These are phyloP conservation scores for Xerocomus nothofagi DNA, from an alignment of 1,284 basidiomycete species.

Conservation along the genomic window DNA sequence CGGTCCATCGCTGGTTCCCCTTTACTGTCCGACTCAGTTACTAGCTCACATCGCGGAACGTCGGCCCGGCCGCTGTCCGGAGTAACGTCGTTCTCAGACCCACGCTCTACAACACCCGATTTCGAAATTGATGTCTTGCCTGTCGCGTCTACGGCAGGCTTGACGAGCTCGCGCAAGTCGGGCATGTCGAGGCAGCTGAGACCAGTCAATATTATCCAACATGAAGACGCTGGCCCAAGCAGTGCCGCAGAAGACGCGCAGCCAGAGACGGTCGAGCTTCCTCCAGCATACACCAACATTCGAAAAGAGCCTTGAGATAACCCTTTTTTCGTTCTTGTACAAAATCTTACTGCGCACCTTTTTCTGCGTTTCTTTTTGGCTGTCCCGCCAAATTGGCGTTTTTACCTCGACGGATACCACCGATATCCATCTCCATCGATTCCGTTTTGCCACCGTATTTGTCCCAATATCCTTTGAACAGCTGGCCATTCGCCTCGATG, in stretches of 20 bases:
- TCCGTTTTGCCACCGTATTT: neutral
- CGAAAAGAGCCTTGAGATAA: conserved; percentile 21
- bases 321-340: conserved; percentile 3
- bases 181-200: conserved; percentile 48
- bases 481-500: neutral
- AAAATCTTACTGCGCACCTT: neutral
- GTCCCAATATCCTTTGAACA: neutral
- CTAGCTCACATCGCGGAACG: conserved; percentile 12
- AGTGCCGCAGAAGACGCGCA: conserved; percentile 39
- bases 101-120: conserved; percentile 27
- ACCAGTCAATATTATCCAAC: conserved; percentile 76
- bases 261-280: conserved; percentile 73
- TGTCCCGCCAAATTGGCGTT: conserved; percentile 1
- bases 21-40: conserved; percentile 21
- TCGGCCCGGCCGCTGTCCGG: conserved; percentile 23
- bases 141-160: conserved; percentile 12
- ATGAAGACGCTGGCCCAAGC: conserved; percentile 69
- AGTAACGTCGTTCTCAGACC: conserved; percentile 24
- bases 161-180: conserved; percentile 45
- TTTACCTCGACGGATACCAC: conserved; percentile 6
- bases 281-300: conserved; percentile 75
- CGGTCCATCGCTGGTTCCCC: conserved; percentile 22
- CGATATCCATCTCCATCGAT: conserved; percentile 6
- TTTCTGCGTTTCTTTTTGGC: neutral
- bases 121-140: conserved; percentile 26